Percentiles rank a stretch among this genome's conserved stretches.
Evolutionary conservation across 176 grass and related monocot genomes (phyloP).

Genomic region (bread wheat (Triticum aestivum)): DNA sequence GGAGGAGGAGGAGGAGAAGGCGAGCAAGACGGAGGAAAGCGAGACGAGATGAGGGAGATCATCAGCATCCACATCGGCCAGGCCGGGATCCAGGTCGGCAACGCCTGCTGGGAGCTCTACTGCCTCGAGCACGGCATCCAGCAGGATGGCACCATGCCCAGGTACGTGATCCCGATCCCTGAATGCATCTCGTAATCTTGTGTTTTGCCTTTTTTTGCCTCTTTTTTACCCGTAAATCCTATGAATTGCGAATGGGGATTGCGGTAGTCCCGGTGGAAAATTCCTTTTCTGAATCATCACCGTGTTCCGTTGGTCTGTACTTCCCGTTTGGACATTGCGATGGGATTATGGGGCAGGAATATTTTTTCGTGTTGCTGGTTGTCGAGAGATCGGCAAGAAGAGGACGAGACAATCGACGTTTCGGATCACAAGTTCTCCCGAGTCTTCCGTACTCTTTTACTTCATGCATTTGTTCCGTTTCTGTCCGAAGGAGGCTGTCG

Average conservation of each 20-base stretch:
- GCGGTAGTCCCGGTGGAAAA: neutral
- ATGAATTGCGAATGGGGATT: neutral
- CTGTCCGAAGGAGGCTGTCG: neutral
- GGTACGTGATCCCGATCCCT: conserved; percentile 25
- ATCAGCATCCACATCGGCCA: conserved; percentile 96
- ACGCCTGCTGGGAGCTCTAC: conserved; percentile 95
- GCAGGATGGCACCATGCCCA: conserved; percentile 80
- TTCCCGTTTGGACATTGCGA: neutral
- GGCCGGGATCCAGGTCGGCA: conserved; percentile 91
- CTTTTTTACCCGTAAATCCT: neutral
- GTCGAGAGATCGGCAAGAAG: neutral
- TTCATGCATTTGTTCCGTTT: conserved; percentile 1
- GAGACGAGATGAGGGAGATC: conserved; percentile 75
- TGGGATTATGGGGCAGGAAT: neutral
- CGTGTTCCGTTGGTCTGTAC: conserved; percentile 7
- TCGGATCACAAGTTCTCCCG: neutral
- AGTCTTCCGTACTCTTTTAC: neutral
- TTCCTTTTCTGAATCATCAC: neutral
- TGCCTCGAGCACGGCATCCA: conserved; percentile 93
- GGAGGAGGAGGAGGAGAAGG: neutral
- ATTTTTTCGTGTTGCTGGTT: neutral
- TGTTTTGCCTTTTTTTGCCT: neutral
- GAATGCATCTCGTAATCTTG: neutral
- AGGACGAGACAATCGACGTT: conserved; percentile 11
- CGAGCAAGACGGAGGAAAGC: too few species aligned